Evolutionary conservation across 352 stramenopile genomes (phyloP), one percentile per base, ranked within the genome.

Genomic region (Labyrinthula sp.): DNA sequence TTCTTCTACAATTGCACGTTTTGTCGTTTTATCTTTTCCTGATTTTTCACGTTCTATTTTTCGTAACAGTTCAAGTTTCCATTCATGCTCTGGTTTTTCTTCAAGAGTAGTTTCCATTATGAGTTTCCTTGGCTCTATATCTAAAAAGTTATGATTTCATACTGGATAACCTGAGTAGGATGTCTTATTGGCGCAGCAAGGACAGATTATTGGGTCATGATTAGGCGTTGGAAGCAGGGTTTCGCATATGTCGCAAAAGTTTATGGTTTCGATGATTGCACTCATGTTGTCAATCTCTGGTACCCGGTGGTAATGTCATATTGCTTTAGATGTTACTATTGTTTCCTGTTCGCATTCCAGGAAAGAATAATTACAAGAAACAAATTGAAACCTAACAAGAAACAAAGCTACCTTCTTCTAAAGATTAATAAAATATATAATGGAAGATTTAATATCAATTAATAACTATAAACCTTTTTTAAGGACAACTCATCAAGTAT

Each of bases 1-100:
- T 70, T 99, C 87, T 57, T 99, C 85, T 31, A 98, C 85, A 25
- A 28, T 29, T 6, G 43, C 43, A 35, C 43, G 43, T 0, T 47
- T 18, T 35, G 40, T 23, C 20, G 17, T 23, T 31, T 14, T 25
- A 5, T 9, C 15, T 6, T 34, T 18, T n/a, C 43, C 10, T 12
- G 8, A 21, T 52, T 28, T 0, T 45, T 9, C 30, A 33, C 3
- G 20, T 24, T 3, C n/a, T 35, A 12, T 9, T 17, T 10, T 9
- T 33, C 12, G 18, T 27, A 28, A 28, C n/a, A 30, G 43, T 15
- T 47, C 2, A 20, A 25, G 21, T 12, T 37, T 7, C 20, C n/a
- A 33, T 23, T 28, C 15, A 31, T 52, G 28, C n/a, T 21, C 43
- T n/a, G 28, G 48, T 8, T 27, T 57, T 60, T 43, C 45, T 50